Conservation (phyloP, 140 eudicot species). For the Senecio squalidus region DNA sequence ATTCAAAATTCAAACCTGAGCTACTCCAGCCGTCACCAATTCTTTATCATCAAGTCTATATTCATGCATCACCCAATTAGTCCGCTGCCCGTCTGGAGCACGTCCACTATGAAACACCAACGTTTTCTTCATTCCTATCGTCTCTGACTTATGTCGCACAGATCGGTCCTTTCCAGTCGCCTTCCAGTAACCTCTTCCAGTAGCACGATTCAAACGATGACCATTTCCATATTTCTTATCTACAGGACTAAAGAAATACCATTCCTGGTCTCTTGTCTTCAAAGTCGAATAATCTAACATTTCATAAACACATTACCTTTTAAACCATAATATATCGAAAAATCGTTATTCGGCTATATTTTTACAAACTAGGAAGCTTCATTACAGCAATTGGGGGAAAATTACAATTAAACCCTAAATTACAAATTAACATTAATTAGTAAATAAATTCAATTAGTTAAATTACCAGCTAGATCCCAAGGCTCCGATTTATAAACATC, state of each 20-base stretch:
- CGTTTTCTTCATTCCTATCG: slow-evolving; percentile 91
- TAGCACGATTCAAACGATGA: slow-evolving; percentile 84
- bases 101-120: slow-evolving; percentile 91
- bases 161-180: slow-evolving; percentile 86
- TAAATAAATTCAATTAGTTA: not conserved
- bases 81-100: slow-evolving; percentile 89
- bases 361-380: not conserved
- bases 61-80: slow-evolving; percentile 99
- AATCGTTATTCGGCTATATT: not conserved
- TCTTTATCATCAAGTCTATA: slow-evolving; percentile 73
- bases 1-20: slow-evolving; percentile 48
- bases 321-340: not conserved
- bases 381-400: too few species aligned
- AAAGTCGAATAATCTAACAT: slow-evolving; percentile 52
- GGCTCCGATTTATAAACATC: slow-evolving; percentile 94
- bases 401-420: too few species aligned
- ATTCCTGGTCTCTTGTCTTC: slow-evolving; percentile 79
- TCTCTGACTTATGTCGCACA: slow-evolving; percentile 55
- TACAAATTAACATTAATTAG: not conserved
- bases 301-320: not conserved
- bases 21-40: slow-evolving; percentile 51
- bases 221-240: slow-evolving; percentile 86
- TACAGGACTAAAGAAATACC: slow-evolving; percentile 91
- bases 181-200: slow-evolving; percentile 88
- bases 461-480: slow-evolving; percentile 80